Percentiles rank a stretch among this genome's conserved stretches.
phyloP scores from a whole-genome alignment of 2,329 filamentous ascomycete species.

The Claviceps pazoutovae region DNA sequence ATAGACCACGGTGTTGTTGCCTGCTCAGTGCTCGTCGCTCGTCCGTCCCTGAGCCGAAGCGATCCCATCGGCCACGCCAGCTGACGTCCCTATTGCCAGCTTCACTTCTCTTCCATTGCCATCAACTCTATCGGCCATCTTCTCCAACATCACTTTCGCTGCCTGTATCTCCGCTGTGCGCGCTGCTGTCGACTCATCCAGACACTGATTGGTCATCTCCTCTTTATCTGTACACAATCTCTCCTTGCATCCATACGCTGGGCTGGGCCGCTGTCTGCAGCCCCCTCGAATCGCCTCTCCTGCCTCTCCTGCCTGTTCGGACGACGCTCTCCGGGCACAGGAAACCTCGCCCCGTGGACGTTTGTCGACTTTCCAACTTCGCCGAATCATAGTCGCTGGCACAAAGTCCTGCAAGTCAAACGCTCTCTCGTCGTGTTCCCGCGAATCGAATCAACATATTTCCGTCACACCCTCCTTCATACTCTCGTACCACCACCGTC shows the following conservation, averaged over 20 bases:
- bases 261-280: neutral
- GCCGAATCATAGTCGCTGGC: neutral
- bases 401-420: neutral
- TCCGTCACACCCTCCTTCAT: neutral
- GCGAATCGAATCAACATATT: neutral
- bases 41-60: neutral
- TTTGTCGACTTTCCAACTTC: slow-evolving; percentile 1
- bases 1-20: neutral
- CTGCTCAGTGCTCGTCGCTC: neutral
- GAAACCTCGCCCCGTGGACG: neutral
- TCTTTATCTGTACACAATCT: slow-evolving; percentile 2
- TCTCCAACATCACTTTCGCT: slow-evolving; percentile 3
- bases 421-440: neutral
- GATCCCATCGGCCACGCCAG: neutral
- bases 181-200: slow-evolving; percentile 3
- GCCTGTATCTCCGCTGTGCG: slow-evolving; percentile 1
- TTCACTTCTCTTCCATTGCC: slow-evolving; percentile 1
- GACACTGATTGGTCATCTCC: neutral
- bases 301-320: neutral
- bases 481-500: neutral
- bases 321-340: neutral
- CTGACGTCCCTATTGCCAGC: neutral
- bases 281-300: neutral
- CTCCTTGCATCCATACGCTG: slow-evolving; percentile 4
- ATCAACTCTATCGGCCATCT: slow-evolving; percentile 1